Conservation (phyloP, 1,284 basidiomycete species). For the Fomitopsis pinicola region DNA sequence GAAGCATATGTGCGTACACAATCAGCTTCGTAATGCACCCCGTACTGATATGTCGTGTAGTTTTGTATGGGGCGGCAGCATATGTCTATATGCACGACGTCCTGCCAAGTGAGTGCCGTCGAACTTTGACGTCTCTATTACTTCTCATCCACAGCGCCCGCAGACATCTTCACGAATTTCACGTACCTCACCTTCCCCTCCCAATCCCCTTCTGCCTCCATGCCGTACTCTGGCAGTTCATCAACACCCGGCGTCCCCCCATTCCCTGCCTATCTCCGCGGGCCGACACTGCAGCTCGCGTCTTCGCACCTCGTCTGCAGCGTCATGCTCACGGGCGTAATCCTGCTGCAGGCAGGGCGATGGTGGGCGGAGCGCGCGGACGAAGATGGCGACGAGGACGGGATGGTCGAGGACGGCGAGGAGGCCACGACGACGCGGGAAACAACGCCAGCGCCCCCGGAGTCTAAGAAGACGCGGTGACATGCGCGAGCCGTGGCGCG, state of each 20-base stretch:
- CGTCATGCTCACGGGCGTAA: slow-evolving; percentile 75
- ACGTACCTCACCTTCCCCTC: slow-evolving; percentile 41
- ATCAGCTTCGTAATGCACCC: neutral
- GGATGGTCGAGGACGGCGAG: slow-evolving; percentile 10
- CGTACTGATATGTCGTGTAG: slow-evolving; percentile 31
- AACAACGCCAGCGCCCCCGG: slow-evolving; percentile 2
- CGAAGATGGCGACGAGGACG: slow-evolving; percentile 24
- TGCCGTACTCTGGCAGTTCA: neutral
- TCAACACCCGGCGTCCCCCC: slow-evolving; percentile 13
- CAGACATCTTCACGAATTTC: slow-evolving; percentile 58
- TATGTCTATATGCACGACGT: slow-evolving; percentile 69
- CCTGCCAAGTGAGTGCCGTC: slow-evolving; percentile 58
- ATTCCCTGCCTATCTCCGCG: slow-evolving; percentile 40
- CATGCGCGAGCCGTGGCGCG: neutral
- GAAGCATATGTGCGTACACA: slow-evolving; percentile 66
- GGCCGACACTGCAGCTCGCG: slow-evolving; percentile 67
- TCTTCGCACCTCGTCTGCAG: slow-evolving; percentile 79
- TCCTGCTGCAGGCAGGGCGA: slow-evolving; percentile 73
- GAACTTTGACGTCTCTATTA: neutral
- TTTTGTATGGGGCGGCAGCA: slow-evolving; percentile 66
- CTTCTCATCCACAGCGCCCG: neutral
- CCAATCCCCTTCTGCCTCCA: slow-evolving; percentile 2
- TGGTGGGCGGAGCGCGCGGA: slow-evolving; percentile 76
- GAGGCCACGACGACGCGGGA: slow-evolving; percentile 7
- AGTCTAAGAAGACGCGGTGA: slow-evolving; percentile 1